Evolutionary conservation across 495 filamentous ascomycete species (phyloP).

Genomic region (Talaromyces wortmannii): DNA sequence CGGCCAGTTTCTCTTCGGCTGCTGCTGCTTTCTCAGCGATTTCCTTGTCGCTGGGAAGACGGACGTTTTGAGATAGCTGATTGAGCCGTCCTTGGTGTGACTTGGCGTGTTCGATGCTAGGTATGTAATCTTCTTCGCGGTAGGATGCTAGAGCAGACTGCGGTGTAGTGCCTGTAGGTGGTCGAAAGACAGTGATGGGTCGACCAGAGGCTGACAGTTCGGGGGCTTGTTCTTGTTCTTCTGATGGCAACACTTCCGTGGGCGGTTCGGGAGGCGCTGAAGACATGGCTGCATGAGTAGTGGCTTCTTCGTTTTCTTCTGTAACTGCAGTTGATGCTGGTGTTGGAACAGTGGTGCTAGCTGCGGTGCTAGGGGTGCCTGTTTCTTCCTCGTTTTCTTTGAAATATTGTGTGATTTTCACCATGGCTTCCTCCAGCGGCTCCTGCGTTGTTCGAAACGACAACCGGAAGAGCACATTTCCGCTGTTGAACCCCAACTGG

Average conservation of each 20-base stretch:
- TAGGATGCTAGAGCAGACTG: slow-evolving; percentile 58
- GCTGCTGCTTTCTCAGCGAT: slow-evolving; percentile 38
- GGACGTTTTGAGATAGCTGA: slow-evolving; percentile 54
- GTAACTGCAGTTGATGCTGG: slow-evolving; percentile 5
- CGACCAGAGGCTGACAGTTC: slow-evolving; percentile 23
- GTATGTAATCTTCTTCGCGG: slow-evolving; percentile 71
- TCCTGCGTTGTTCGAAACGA: slow-evolving; percentile 67
- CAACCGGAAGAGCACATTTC: slow-evolving; percentile 69
- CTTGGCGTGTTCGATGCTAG: slow-evolving; percentile 79
- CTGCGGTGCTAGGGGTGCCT: not conserved
- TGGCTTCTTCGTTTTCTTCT: slow-evolving; percentile 1
- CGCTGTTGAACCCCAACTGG: slow-evolving; percentile 81
- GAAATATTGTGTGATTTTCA: slow-evolving; percentile 69
- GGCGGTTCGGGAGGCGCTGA: slow-evolving; percentile 15
- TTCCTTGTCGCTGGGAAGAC: slow-evolving; percentile 45
- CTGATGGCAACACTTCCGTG: slow-evolving; percentile 14
- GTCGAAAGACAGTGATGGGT: slow-evolving; percentile 65
- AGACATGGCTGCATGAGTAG: slow-evolving; percentile 7
- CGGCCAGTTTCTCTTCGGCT: slow-evolving; percentile 54
- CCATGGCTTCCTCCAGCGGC: slow-evolving; percentile 80
- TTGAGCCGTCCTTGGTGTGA: slow-evolving; percentile 69
- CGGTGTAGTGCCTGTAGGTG: slow-evolving; percentile 66
- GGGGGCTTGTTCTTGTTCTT: slow-evolving; percentile 11
- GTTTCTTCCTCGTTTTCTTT: slow-evolving; percentile 31
- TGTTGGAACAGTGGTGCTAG: not conserved